Conservation (phyloP, 2,329 filamentous ascomycete species). For the Sclerotinia trifoliorum region DNA sequence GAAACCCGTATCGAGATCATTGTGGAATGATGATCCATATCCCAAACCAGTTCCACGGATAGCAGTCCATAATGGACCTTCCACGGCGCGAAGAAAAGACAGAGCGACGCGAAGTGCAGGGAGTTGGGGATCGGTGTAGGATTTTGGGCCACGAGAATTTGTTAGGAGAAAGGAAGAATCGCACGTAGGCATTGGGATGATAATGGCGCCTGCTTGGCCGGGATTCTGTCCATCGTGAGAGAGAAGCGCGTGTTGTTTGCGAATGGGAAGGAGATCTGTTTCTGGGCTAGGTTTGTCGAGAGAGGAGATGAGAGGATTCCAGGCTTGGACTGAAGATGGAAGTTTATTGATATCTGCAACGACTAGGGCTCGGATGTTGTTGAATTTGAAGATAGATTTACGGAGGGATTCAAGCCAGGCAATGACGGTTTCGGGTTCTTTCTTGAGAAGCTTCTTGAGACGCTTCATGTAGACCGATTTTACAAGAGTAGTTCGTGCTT, state of each 20-base stretch:
- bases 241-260: conserved; percentile 67
- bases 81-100: conserved; percentile 87
- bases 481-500: conserved; percentile 78
- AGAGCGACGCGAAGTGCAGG: conserved; percentile 85
- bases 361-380: conserved; percentile 83
- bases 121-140: conserved; percentile 72
- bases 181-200: conserved; percentile 87
- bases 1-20: conserved; percentile 75
- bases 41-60: conserved; percentile 91
- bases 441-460: conserved; percentile 75
- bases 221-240: conserved; percentile 72
- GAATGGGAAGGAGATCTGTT: conserved; percentile 63
- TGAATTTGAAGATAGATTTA: conserved; percentile 71
- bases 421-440: conserved; percentile 73
- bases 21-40: conserved; percentile 79
- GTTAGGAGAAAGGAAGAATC: conserved; percentile 88
- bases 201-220: conserved; percentile 69
- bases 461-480: conserved; percentile 85
- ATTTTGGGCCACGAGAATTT: conserved; percentile 70
- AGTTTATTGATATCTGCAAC: conserved; percentile 78
- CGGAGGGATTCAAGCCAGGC: conserved; percentile 75
- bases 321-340: conserved; percentile 71
- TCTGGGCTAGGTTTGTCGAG: conserved; percentile 46
- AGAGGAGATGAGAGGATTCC: conserved; percentile 57
- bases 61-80: conserved; percentile 91